A percentile compares a stretch with the other conserved stretches of the same genome.
phyloP scores from a whole-genome alignment of 345 rosid genomes.

The Litchi chinensis region DNA sequence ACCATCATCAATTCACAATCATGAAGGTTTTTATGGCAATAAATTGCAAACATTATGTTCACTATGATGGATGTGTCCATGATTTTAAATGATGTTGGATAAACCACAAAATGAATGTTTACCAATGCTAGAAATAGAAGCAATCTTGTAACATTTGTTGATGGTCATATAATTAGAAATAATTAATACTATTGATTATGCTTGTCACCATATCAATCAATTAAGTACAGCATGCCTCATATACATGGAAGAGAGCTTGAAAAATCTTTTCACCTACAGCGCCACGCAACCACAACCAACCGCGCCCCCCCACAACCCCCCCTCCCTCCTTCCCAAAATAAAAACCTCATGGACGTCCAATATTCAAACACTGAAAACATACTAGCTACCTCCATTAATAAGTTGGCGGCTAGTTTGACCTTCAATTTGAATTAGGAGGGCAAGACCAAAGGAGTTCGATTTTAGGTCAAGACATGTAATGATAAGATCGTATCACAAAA shows the following conservation, averaged over 20 bases:
- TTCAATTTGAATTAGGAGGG: background rate
- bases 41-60: background rate
- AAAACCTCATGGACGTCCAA: too few relatives aligned
- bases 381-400: background rate
- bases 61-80: background rate
- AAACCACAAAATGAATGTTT: background rate
- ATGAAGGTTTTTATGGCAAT: background rate
- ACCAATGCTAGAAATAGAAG: background rate
- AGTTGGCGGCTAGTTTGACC: constrained; percentile 9
- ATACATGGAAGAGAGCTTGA: background rate
- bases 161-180: background rate
- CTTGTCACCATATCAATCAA: constrained; percentile 14
- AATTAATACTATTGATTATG: background rate
- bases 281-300: too few relatives aligned
- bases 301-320: too few relatives aligned
- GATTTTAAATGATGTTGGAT: constrained; percentile 7
- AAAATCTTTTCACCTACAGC: background rate
- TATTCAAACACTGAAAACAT: background rate
- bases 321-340: too few relatives aligned
- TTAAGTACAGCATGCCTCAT: background rate
- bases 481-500: background rate
- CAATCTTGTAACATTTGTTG: constrained; percentile 4
- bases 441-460: background rate
- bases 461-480: background rate
- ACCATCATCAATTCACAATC: background rate